Base-by-base conservation (phyloP, 371 early-diverging fungal species). In the Funneliformis caledonium region DNA sequence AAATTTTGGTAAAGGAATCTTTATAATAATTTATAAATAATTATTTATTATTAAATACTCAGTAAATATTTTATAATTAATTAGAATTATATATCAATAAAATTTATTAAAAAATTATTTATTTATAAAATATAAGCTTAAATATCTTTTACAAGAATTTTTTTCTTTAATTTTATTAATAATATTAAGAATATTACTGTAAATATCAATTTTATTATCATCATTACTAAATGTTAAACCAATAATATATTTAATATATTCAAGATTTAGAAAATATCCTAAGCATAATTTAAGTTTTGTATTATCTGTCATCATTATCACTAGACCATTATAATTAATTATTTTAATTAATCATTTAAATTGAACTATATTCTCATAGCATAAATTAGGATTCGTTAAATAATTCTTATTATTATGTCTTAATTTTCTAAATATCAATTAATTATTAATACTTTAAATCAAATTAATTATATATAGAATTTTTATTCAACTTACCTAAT, bases 361-460 rank as follows among this genome's bases (percentile, higher is more conserved):
- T 14, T 10, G 2, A 67, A 42, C 67, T 11, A 67, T 10, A 67
- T 67, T 67, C 37, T 67, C 2, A 42, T 33, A 67, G 37, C 42
- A 37, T 33, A 67, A 37, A 67, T 67, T 16, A 33, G 42, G 37
- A 42, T 67, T 67, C 9, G 42, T 67, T 42, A 67, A 67, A 67
- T 37, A 42, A 67, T 67, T 42, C 42, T 67, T 16, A 37, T 67
- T 67, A 37, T 67, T 67, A 37, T 31, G 37, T 33, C 7, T 6
- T 37, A 67, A 67, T 31, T 67, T 37, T 37, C 42, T 67, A 67
- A 62, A n/a, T 26, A 62, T 12, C 31, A 47, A 62, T 62, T 62
- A 62, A 62, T 62, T 26, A 62, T 26, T 62, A 62, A 62, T 47
- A 47, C 47, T 47, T 47, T 9, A 47, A 47, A 47, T 47, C 47